These are phyloP conservation scores for Zygoascus ofunaensis DNA, from an alignment of 805 yeast species.

Conservation along the genomic window DNA sequence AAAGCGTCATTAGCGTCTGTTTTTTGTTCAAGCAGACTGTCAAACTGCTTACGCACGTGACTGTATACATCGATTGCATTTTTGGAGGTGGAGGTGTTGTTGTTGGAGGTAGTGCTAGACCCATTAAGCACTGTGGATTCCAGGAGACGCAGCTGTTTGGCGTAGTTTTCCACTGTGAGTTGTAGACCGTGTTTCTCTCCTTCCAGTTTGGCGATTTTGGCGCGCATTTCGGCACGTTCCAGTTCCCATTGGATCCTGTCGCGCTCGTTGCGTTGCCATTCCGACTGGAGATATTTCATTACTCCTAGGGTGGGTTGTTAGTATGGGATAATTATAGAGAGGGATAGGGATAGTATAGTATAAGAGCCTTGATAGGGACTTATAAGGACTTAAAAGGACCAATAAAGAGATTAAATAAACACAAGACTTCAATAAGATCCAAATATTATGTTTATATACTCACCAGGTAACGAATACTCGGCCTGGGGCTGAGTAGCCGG, in stretches of 20 bases:
- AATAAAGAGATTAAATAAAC: too few relatives aligned
- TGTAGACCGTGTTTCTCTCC: constrained; percentile 41
- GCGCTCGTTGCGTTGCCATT: constrained; percentile 53
- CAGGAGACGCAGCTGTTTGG: constrained; percentile 23
- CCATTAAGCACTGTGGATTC: constrained; percentile 18
- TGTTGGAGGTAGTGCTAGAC: not conserved
- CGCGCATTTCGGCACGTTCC: constrained; percentile 52
- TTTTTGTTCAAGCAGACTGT: not conserved
- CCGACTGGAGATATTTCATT: constrained; percentile 53
- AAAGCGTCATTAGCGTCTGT: not conserved
- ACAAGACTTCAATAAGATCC: too few relatives aligned
- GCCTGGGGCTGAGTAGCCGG: too few relatives aligned
- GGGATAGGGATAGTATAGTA: not conserved
- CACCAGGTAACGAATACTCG: constrained; percentile 31
- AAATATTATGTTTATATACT: constrained; percentile 3
- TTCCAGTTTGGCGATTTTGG: constrained; percentile 42
- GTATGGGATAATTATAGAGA: not conserved
- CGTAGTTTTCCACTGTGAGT: constrained; percentile 19
- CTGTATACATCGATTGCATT: not conserved
- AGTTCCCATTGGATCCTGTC: constrained; percentile 53
- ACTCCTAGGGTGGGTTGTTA: constrained; percentile 36
- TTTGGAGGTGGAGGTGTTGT: not conserved
- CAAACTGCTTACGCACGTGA: not conserved
- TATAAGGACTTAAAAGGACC: too few relatives aligned
- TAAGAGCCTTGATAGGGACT: too few relatives aligned